phyloP scores from a whole-genome alignment of 345 rosid genomes.

The Salix udensis region DNA sequence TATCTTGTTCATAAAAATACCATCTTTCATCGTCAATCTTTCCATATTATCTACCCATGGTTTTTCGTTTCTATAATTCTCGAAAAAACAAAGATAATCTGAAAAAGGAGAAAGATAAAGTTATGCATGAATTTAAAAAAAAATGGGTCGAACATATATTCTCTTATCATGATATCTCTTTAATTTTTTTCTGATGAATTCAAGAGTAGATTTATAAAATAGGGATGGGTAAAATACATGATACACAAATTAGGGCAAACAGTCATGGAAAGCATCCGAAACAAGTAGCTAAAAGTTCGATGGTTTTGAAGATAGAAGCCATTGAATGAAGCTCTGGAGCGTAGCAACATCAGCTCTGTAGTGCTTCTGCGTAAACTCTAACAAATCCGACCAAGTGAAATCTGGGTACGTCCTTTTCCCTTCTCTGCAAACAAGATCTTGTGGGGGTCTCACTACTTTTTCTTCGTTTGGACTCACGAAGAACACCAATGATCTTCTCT shows the following conservation, averaged over 20 bases:
- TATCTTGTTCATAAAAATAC: no score
- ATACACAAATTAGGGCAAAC: not conserved
- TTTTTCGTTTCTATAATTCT: no score
- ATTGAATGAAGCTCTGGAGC: slow-evolving; percentile 38
- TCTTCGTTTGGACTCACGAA: slow-evolving; percentile 57
- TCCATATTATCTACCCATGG: no score
- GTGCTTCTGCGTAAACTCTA: slow-evolving; percentile 52
- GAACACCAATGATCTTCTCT: slow-evolving; percentile 53
- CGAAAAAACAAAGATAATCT: no score
- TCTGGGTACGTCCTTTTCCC: slow-evolving; percentile 56
- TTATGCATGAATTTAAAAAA: no score
- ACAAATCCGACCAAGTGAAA: slow-evolving; percentile 70
- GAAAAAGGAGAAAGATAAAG: no score
- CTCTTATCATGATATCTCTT: no score
- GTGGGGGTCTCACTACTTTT: slow-evolving; percentile 65
- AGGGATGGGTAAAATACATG: not conserved
- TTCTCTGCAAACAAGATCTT: slow-evolving; percentile 37
- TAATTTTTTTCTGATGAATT: no score
- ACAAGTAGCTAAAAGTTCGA: not conserved
- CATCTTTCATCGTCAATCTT: no score
- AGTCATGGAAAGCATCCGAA: not conserved
- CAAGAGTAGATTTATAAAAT: not conserved
- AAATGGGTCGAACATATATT: no score
- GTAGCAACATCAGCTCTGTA: slow-evolving; percentile 48
- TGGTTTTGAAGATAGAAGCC: slow-evolving; percentile 31